Conservation (phyloP, 164 flowering plant species). For the Chimonanthus salicifolius region DNA sequence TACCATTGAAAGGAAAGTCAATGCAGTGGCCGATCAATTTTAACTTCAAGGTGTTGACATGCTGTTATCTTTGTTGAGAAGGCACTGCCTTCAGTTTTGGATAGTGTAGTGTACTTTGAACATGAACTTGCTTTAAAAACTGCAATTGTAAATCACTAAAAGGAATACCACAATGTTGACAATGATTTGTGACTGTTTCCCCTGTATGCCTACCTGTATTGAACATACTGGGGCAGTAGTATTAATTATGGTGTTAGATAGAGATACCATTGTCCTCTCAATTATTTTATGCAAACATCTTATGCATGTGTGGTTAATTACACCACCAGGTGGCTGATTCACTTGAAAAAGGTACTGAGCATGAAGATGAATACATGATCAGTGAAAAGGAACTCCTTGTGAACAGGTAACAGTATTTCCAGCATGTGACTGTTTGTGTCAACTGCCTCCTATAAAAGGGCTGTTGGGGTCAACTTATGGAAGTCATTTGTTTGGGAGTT, state of each 20-base stretch:
- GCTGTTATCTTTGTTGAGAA: no score
- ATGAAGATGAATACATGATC: conserved; percentile 99
- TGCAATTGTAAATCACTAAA: no score
- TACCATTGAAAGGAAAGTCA: no score
- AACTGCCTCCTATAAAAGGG: neutral
- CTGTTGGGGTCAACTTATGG: conserved; percentile 3
- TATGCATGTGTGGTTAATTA: neutral
- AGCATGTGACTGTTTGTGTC: neutral
- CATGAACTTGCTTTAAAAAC: no score
- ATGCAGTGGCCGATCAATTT: no score
- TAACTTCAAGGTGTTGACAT: no score
- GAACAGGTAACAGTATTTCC: conserved; percentile 45
- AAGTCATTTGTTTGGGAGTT: conserved; percentile 1
- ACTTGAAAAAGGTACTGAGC: conserved; percentile 99
- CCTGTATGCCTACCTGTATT: neutral
- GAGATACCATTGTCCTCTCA: neutral
- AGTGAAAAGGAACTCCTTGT: conserved; percentile 99
- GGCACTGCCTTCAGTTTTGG: no score
- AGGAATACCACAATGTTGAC: neutral
- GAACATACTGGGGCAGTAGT: neutral
- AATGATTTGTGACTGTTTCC: neutral
- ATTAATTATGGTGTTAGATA: no score
- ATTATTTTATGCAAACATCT: neutral
- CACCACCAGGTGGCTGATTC: conserved; percentile 87
- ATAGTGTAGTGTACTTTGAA: no score